Conservation (phyloP, 2,329 filamentous ascomycete species). For the Exophiala bonariae region DNA sequence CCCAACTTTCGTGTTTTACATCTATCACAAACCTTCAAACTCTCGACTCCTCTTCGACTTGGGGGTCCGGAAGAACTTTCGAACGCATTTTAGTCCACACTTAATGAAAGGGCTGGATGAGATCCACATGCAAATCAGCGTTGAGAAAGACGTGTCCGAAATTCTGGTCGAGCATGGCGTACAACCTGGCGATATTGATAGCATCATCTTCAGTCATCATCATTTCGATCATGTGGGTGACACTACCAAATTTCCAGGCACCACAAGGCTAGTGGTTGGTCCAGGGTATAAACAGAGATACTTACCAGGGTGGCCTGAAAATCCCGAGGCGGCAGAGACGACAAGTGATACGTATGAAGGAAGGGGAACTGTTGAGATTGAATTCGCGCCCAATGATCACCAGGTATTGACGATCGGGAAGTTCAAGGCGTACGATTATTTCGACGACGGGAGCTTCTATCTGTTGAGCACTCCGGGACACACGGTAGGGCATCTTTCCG, state of each 20-base stretch:
- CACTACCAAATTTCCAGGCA: slow-evolving; percentile 45
- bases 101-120: slow-evolving; percentile 3
- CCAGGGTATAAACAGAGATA: slow-evolving; percentile 50
- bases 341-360: slow-evolving; percentile 36
- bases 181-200: slow-evolving; percentile 10
- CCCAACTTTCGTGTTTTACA: slow-evolving; percentile 38
- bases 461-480: slow-evolving; percentile 46
- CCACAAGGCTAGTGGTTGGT: slow-evolving; percentile 53
- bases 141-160: slow-evolving; percentile 20
- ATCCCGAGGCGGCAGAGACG: slow-evolving; percentile 35
- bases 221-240: slow-evolving; percentile 52
- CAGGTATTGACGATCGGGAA: slow-evolving; percentile 22
- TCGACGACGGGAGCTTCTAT: slow-evolving; percentile 58
- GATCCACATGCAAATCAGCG: slow-evolving; percentile 1
- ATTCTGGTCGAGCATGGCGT: slow-evolving; percentile 18
- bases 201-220: slow-evolving; percentile 29
- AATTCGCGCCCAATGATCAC: slow-evolving; percentile 33
- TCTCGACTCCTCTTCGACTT: slow-evolving; percentile 37
- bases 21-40: slow-evolving; percentile 40
- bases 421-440: slow-evolving; percentile 47
- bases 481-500: slow-evolving; percentile 26
- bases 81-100: slow-evolving; percentile 12
- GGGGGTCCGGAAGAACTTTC: slow-evolving; percentile 29
- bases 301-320: slow-evolving; percentile 49
- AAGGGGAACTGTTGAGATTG: slow-evolving; percentile 31